A percentile compares a stretch with the other conserved stretches of the same genome.
Evolutionary conservation across 495 filamentous ascomycete genomes (phyloP).

Genomic region (Penicillium samsonianum): DNA sequence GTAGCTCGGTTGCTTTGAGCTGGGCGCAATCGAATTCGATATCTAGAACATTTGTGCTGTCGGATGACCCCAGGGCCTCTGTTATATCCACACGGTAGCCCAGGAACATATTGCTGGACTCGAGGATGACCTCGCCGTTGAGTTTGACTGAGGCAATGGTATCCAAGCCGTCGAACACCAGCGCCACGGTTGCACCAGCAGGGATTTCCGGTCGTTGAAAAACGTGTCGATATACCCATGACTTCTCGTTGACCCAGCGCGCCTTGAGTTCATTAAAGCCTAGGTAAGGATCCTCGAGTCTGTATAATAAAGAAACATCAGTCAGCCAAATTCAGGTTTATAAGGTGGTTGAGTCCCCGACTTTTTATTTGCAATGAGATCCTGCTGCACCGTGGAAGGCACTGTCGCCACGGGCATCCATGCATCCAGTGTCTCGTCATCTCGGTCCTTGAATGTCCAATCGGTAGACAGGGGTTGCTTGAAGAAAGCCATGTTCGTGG

Average conservation of each 20-base stretch:
- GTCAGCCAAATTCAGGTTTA: neutral
- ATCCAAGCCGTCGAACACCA: slow-evolving; percentile 82
- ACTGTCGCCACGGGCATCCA: slow-evolving; percentile 11
- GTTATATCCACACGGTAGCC: slow-evolving; percentile 71
- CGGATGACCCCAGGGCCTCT: slow-evolving; percentile 41
- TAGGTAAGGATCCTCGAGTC: slow-evolving; percentile 60
- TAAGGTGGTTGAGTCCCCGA: neutral
- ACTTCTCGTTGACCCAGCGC: slow-evolving; percentile 80
- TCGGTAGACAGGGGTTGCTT: slow-evolving; percentile 6
- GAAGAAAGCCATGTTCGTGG: slow-evolving; percentile 6
- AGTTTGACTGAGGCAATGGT: slow-evolving; percentile 78
- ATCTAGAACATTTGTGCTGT: slow-evolving; percentile 48
- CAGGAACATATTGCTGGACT: slow-evolving; percentile 85
- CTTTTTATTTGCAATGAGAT: slow-evolving; percentile 15
- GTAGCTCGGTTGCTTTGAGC: slow-evolving; percentile 48
- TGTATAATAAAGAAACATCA: slow-evolving; percentile 3
- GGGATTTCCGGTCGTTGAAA: slow-evolving; percentile 54
- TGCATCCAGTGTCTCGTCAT: neutral
- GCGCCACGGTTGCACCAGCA: slow-evolving; percentile 43
- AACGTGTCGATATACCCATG: slow-evolving; percentile 70
- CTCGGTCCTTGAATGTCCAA: slow-evolving; percentile 11
- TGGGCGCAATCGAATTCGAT: slow-evolving; percentile 57
- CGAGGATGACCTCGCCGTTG: slow-evolving; percentile 67
- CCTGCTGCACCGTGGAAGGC: slow-evolving; percentile 15
- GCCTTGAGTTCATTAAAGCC: slow-evolving; percentile 77